Conservation (phyloP, 208 protist species). For the Trichomonas gallinae region DNA sequence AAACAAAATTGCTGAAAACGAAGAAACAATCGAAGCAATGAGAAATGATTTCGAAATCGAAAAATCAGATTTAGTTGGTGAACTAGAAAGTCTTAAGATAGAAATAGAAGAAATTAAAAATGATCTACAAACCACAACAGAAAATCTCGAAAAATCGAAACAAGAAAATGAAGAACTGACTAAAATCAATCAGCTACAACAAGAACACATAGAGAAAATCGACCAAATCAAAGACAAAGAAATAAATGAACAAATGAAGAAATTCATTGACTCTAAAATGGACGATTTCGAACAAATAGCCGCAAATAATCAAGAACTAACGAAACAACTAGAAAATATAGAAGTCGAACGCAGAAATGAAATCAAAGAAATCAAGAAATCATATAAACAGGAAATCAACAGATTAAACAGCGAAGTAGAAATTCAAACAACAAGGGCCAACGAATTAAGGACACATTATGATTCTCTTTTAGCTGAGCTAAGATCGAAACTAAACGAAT, state of each 20-base stretch:
- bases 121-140: background rate
- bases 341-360: background rate
- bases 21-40: background rate
- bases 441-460: background rate
- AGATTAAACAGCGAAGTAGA: background rate
- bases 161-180: background rate
- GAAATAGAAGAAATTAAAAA: background rate
- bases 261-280: background rate
- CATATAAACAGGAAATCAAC: background rate
- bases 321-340: background rate
- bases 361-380: background rate
- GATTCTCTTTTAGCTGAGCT: background rate
- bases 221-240: background rate
- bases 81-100: background rate
- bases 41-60: background rate
- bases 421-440: background rate
- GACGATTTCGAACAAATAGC: background rate
- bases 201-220: background rate
- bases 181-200: background rate
- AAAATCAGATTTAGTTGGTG: background rate
- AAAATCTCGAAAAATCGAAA: background rate
- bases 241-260: background rate
- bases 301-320: background rate
- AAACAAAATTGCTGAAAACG: background rate
- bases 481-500: background rate